Conservation (phyloP, 1,284 basidiomycete species). For the Cryptococcus wingfieldii region DNA sequence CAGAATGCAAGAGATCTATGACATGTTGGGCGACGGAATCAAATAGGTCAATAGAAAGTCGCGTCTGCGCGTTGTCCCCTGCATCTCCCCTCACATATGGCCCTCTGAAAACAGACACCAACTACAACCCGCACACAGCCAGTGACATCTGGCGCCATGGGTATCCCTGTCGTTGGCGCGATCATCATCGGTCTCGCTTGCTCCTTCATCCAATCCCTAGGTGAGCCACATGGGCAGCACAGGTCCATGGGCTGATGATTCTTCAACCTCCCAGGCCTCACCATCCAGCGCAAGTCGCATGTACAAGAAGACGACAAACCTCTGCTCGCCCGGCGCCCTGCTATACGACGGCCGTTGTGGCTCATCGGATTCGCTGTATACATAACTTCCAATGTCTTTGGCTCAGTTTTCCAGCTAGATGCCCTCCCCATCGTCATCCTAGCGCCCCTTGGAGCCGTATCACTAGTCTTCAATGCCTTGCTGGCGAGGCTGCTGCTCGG, state of each 20-base stretch:
- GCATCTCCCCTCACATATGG: no score
- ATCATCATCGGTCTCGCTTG: constrained; percentile 75
- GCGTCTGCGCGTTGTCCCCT: no score
- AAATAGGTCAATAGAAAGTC: no score
- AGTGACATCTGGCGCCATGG: constrained; percentile 1
- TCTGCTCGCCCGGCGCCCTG: constrained; percentile 59
- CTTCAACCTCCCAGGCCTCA: constrained; percentile 57
- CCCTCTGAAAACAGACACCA: no score
- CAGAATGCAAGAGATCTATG: not conserved
- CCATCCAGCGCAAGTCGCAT: constrained; percentile 92
- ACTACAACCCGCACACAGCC: no score
- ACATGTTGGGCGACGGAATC: no score
- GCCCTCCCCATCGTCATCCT: constrained; percentile 89
- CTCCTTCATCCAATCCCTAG: constrained; percentile 84
- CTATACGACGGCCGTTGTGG: constrained; percentile 79
- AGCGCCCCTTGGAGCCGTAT: constrained; percentile 84
- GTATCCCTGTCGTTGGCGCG: constrained; percentile 57
- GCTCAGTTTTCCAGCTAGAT: constrained; percentile 86
- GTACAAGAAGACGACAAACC: constrained; percentile 75
- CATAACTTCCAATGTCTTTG: constrained; percentile 78
- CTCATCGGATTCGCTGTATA: constrained; percentile 78
- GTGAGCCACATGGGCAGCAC: constrained; percentile 28
- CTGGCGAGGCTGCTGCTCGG: constrained; percentile 82
- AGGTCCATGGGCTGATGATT: not conserved
- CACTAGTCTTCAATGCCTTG: constrained; percentile 90